These are phyloP conservation scores for Glutinoglossum americanum DNA, from an alignment of 495 filamentous ascomycete genomes.

Conservation along the genomic window DNA sequence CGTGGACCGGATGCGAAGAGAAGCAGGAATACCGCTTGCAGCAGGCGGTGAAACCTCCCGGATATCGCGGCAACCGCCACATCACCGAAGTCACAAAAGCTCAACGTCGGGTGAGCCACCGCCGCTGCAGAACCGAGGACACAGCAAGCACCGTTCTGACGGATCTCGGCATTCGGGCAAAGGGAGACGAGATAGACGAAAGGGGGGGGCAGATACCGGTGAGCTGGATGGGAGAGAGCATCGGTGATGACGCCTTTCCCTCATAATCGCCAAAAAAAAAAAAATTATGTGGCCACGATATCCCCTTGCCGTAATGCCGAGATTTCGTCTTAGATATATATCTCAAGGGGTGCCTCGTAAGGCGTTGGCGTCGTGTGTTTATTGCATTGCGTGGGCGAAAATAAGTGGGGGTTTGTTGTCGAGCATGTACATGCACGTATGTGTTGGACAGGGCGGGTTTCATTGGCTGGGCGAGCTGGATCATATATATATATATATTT, in stretches of 20 bases:
- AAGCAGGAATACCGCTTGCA: slow-evolving; percentile 11
- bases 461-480: too few relatives aligned
- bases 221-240: not conserved
- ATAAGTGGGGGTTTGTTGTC: too few relatives aligned
- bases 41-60: not conserved
- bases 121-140: slow-evolving; percentile 2
- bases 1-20: slow-evolving; percentile 25
- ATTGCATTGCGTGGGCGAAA: too few relatives aligned
- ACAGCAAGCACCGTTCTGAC: not conserved
- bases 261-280: too few relatives aligned
- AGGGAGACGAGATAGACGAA: not conserved
- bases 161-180: not conserved
- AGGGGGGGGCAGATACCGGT: not conserved
- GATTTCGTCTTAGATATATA: too few relatives aligned
- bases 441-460: too few relatives aligned
- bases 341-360: too few relatives aligned
- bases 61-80: not conserved
- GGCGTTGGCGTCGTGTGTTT: too few relatives aligned
- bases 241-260: not conserved
- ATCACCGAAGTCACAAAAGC: not conserved
- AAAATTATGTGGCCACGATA: too few relatives aligned
- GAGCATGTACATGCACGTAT: too few relatives aligned
- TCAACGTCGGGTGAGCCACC: slow-evolving; percentile 7
- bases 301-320: too few relatives aligned
- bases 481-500: too few relatives aligned